Evolutionary conservation across 2,329 filamentous ascomycete species (phyloP).

Genomic region (Fusarium penzigii): DNA sequence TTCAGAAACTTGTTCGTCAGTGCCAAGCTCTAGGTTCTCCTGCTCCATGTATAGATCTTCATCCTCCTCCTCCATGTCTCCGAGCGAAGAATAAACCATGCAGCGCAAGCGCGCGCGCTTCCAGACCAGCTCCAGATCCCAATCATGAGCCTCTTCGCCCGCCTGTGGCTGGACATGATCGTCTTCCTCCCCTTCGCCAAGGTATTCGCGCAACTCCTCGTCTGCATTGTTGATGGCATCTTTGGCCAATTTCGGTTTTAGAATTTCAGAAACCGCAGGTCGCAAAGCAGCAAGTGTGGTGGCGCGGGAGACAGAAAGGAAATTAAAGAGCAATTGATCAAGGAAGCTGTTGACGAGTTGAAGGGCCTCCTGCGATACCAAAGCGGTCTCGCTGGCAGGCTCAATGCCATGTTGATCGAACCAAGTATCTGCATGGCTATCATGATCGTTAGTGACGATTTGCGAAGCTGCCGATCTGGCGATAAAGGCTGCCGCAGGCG

Average conservation of each 20-base stretch:
- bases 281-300: conserved; percentile 74
- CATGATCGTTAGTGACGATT: conserved; percentile 86
- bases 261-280: conserved; percentile 79
- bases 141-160: conserved; percentile 56
- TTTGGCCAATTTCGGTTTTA: conserved; percentile 86
- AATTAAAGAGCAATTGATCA: conserved; percentile 89
- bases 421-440: conserved; percentile 69
- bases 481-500: conserved; percentile 83
- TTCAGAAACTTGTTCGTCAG: conserved; percentile 60
- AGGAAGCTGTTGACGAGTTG: conserved; percentile 86
- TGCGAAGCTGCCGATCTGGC: conserved; percentile 85
- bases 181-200: conserved; percentile 77
- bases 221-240: conserved; percentile 83
- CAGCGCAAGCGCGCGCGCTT: conserved; percentile 89
- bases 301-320: conserved; percentile 78
- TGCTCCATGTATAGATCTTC: conserved; percentile 86
- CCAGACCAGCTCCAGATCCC: conserved; percentile 93
- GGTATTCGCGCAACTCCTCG: conserved; percentile 83
- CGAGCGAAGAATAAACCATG: conserved; percentile 97
- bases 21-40: conserved; percentile 66
- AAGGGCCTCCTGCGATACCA: conserved; percentile 73
- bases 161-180: conserved; percentile 61
- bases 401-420: conserved; percentile 69
- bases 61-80: conserved; percentile 97
- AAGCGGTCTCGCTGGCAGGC: conserved; percentile 65